A percentile compares a stretch with the other conserved stretches of the same genome.
These are phyloP conservation scores for Entomophthora muscae DNA, from an alignment of 371 early-diverging fungal species.

Conservation along the genomic window DNA sequence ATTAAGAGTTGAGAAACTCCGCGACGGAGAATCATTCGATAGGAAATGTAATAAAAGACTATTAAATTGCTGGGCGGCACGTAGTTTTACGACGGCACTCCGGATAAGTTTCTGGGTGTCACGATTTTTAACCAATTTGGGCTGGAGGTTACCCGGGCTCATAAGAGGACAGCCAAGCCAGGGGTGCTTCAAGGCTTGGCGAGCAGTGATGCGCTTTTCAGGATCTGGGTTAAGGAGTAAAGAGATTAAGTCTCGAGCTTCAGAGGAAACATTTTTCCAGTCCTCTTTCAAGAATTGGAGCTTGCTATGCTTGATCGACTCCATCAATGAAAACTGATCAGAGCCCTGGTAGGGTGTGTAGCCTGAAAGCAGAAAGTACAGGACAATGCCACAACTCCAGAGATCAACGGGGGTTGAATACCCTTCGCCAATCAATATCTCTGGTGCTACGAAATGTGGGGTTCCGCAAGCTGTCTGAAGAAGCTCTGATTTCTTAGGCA, in stretches of 20 bases:
- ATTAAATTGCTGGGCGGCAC: too few relatives aligned
- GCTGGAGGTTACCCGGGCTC: background rate
- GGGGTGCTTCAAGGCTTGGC: conserved; percentile 2
- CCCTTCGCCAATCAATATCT: conserved; percentile 49
- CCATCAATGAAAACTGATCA: background rate
- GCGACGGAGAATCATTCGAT: too few relatives aligned
- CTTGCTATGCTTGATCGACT: background rate
- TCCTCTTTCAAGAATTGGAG: background rate
- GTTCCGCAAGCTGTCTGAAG: conserved; percentile 69
- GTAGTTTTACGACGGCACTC: background rate
- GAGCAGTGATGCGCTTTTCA: conserved; percentile 29
- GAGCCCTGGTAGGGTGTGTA: conserved; percentile 48
- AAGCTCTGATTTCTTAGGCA: conserved; percentile 18
- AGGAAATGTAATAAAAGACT: too few relatives aligned
- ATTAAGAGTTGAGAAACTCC: too few relatives aligned
- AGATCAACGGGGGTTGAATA: conserved; percentile 58
- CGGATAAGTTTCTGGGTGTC: background rate
- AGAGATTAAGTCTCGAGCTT: conserved; percentile 23
- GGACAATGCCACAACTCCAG: conserved; percentile 81
- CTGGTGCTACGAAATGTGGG: conserved; percentile 76
- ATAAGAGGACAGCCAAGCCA: background rate
- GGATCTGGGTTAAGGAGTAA: conserved; percentile 44
- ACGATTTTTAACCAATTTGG: background rate
- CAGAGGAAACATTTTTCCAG: background rate
- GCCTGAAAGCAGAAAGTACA: conserved; percentile 70